A percentile compares a stretch with the other conserved stretches of the same genome.
Evolutionary conservation across 2,329 filamentous ascomycete species (phyloP).

Genomic region (Fonsecaea nubica): DNA sequence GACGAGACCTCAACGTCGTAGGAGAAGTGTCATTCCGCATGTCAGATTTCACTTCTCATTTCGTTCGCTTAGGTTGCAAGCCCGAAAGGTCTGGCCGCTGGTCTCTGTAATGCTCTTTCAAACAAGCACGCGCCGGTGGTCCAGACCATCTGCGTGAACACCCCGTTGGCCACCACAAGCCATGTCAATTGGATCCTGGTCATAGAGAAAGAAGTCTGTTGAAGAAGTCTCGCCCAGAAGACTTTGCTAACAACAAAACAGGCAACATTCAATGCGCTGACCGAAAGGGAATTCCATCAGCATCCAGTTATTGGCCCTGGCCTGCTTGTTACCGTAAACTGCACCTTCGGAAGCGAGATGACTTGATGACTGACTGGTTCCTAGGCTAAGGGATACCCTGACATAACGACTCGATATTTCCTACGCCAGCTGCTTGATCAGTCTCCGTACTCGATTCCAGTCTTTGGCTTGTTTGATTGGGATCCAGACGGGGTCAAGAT

Average conservation of each 20-base stretch:
- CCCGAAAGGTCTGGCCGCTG: constrained; percentile 53
- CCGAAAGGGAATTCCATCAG: constrained; percentile 56
- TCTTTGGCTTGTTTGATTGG: constrained; percentile 64
- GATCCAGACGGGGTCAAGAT: constrained; percentile 70
- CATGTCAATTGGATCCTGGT: constrained; percentile 65
- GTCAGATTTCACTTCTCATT: constrained; percentile 4
- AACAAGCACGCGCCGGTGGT: constrained; percentile 21
- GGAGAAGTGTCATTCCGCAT: constrained; percentile 33
- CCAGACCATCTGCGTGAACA: constrained; percentile 21
- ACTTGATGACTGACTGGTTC: constrained; percentile 15
- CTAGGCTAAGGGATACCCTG: constrained; percentile 70
- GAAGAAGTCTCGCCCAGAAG: background rate
- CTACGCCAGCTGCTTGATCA: constrained; percentile 52
- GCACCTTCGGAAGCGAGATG: background rate
- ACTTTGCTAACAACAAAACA: constrained; percentile 41
- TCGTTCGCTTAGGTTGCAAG: constrained; percentile 47
- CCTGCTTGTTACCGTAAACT: constrained; percentile 62
- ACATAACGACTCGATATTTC: constrained; percentile 63
- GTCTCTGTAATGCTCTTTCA: constrained; percentile 34
- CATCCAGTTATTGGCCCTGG: constrained; percentile 52
- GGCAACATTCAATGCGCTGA: constrained; percentile 66
- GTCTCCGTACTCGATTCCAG: constrained; percentile 43
- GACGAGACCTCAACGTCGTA: constrained; percentile 64
- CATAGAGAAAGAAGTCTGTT: constrained; percentile 67
- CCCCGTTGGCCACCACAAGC: constrained; percentile 41